A percentile compares a stretch with the other conserved stretches of the same genome.
phyloP scores from a whole-genome alignment of 1,284 basidiomycete genomes.

The Trichosporon ovoides region DNA sequence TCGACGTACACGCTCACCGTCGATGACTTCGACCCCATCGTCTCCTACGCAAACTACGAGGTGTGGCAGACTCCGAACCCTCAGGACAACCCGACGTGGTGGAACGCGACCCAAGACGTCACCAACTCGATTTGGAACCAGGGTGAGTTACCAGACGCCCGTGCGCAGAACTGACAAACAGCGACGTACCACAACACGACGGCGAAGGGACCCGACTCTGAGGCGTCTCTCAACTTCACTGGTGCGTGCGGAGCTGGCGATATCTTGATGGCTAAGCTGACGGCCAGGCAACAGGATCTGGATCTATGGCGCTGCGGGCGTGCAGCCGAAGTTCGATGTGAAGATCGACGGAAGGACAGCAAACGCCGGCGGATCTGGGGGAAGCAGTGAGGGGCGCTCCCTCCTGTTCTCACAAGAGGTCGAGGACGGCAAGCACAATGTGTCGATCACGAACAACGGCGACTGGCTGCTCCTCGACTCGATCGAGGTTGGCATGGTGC shows the following conservation, averaged over 20 bases:
- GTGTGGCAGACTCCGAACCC: constrained; percentile 48
- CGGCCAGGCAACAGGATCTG: constrained; percentile 22
- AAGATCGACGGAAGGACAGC: constrained; percentile 31
- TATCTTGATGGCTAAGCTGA: background rate
- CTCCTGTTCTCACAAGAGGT: constrained; percentile 30
- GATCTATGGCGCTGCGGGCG: constrained; percentile 36
- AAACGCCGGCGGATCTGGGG: background rate
- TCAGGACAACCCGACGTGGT: constrained; percentile 41
- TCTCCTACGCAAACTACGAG: constrained; percentile 32
- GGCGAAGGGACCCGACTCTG: constrained; percentile 20
- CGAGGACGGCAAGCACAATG: constrained; percentile 23
- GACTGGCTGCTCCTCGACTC: constrained; percentile 38
- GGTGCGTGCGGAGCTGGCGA: constrained; percentile 12
- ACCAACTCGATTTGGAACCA: constrained; percentile 44
- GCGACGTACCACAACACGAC: constrained; percentile 45
- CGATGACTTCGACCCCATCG: constrained; percentile 49
- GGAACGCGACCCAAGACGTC: constrained; percentile 28
- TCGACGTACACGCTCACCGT: constrained; percentile 34
- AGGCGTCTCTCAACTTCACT: constrained; percentile 39
- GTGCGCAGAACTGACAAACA: constrained; percentile 18
- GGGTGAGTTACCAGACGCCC: constrained; percentile 27
- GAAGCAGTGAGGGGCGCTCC: constrained; percentile 21
- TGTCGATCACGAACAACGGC: constrained; percentile 34
- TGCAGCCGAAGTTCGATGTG: constrained; percentile 31
- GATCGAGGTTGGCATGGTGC: constrained; percentile 29